These are phyloP conservation scores for Rosa lucieae DNA, from an alignment of 306 rosid genomes.

Conservation along the genomic window DNA sequence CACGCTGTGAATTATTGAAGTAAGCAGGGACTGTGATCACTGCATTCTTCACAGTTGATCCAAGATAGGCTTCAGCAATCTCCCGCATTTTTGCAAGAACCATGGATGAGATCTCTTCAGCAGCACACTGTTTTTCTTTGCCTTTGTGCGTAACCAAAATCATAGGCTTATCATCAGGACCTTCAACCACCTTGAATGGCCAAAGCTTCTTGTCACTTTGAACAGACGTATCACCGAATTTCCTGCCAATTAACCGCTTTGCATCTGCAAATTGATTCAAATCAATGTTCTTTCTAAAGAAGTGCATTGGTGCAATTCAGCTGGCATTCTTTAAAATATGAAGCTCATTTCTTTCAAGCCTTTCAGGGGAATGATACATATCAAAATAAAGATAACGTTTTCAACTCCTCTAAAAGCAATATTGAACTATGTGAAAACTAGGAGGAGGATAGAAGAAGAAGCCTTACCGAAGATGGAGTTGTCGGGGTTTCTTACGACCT, in stretches of 20 bases:
- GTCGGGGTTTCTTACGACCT: background rate
- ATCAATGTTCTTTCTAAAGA: background rate
- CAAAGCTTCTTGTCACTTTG: background rate
- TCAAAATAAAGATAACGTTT: too few species aligned
- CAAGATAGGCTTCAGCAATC: conserved; percentile 1
- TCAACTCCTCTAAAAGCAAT: background rate
- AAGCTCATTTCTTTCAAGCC: too few species aligned
- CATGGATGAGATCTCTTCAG: background rate
- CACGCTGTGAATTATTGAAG: background rate
- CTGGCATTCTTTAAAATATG: background rate
- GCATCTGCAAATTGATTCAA: background rate
- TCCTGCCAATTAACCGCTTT: background rate
- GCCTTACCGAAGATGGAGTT: background rate
- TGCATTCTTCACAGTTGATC: conserved; percentile 3
- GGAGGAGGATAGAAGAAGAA: too few species aligned
- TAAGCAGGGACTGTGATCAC: conserved; percentile 8
- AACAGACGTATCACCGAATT: background rate
- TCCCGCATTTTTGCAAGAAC: background rate
- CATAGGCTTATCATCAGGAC: background rate
- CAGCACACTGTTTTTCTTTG: background rate
- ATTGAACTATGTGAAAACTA: too few species aligned
- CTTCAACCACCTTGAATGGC: background rate
- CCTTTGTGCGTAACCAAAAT: background rate
- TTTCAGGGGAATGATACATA: too few species aligned
- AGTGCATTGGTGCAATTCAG: background rate